These are phyloP conservation scores for Lumnitzera racemosa DNA, from an alignment of 345 rosid genomes.

Conservation along the genomic window DNA sequence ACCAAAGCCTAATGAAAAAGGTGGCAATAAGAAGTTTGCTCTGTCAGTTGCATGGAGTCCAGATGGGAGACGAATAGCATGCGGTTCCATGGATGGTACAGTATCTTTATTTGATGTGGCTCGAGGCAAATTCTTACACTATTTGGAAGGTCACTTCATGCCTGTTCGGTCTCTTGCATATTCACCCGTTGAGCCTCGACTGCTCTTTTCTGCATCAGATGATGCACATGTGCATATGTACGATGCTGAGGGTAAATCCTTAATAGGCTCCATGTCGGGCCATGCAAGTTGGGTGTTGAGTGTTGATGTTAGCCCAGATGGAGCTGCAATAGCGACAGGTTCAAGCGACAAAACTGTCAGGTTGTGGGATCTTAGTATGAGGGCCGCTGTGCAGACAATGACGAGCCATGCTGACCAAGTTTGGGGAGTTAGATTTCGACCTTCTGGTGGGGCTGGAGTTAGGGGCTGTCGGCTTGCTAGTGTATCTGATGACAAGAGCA, in stretches of 20 bases:
- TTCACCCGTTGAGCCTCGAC: slow-evolving; percentile 66
- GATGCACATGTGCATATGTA: slow-evolving; percentile 88
- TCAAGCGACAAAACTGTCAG: slow-evolving; percentile 89
- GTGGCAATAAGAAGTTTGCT: slow-evolving; percentile 81
- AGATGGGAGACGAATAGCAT: slow-evolving; percentile 75
- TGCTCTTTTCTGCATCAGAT: slow-evolving; percentile 81
- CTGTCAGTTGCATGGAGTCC: slow-evolving; percentile 90
- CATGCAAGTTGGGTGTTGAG: slow-evolving; percentile 93
- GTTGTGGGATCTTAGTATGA: slow-evolving; percentile 94
- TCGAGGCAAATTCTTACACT: slow-evolving; percentile 74
- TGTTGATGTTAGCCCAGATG: slow-evolving; percentile 90
- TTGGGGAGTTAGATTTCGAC: slow-evolving; percentile 85
- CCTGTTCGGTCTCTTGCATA: slow-evolving; percentile 85
- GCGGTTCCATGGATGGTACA: slow-evolving; percentile 95
- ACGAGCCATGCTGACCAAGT: slow-evolving; percentile 87
- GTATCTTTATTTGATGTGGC: slow-evolving; percentile 75
- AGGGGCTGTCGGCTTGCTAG: slow-evolving; percentile 72
- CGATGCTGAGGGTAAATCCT: slow-evolving; percentile 75
- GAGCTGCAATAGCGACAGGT: slow-evolving; percentile 78
- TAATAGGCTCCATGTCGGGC: slow-evolving; percentile 77
- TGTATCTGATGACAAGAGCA: slow-evolving; percentile 92
- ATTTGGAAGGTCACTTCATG: slow-evolving; percentile 88
- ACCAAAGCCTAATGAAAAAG: slow-evolving; percentile 73
- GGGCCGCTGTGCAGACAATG: slow-evolving; percentile 91
- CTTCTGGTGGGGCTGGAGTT: slow-evolving; percentile 37